phyloP scores from a whole-genome alignment of 2,329 filamentous ascomycete genomes.

The Pseudocercospora fuligena region DNA sequence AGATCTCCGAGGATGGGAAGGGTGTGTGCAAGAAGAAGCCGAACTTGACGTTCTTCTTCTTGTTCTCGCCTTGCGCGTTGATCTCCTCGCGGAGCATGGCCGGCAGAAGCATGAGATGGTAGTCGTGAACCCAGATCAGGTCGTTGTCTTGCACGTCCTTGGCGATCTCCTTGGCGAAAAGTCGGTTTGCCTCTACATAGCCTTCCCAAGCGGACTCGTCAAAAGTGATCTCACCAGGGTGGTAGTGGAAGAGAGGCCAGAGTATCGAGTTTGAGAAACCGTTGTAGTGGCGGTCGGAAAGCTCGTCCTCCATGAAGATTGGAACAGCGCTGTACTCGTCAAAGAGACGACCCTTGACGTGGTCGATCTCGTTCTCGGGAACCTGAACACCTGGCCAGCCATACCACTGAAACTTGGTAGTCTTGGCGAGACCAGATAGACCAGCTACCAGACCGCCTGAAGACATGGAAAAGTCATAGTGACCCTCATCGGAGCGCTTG shows the following conservation, averaged over 20 bases:
- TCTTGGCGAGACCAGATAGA: slow-evolving; percentile 86
- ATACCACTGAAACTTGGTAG: slow-evolving; percentile 96
- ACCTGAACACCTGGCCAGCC: slow-evolving; percentile 95
- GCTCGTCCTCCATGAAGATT: slow-evolving; percentile 89
- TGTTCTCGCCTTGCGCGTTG: slow-evolving; percentile 60
- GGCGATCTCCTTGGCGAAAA: slow-evolving; percentile 87
- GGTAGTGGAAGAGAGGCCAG: slow-evolving; percentile 98
- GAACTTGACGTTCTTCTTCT: slow-evolving; percentile 87
- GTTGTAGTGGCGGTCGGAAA: slow-evolving; percentile 96
- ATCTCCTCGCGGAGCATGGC: slow-evolving; percentile 94
- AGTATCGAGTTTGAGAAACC: slow-evolving; percentile 98
- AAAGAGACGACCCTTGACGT: slow-evolving; percentile 77
- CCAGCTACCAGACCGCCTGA: slow-evolving; percentile 95
- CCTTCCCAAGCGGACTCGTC: slow-evolving; percentile 93
- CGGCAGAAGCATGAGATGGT: slow-evolving; percentile 95
- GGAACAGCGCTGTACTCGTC: slow-evolving; percentile 88
- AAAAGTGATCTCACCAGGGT: slow-evolving; percentile 97
- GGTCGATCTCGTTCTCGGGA: slow-evolving; percentile 77
- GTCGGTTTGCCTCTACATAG: slow-evolving; percentile 88
- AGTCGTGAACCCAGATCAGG: slow-evolving; percentile 97
- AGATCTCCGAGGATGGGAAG: slow-evolving; percentile 96
- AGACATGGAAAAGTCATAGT: slow-evolving; percentile 94
- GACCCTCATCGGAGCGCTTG: slow-evolving; percentile 88
- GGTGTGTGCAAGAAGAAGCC: slow-evolving; percentile 98
- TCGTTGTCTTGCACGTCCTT: slow-evolving; percentile 91